Evolutionary conservation across 345 rosid species (phyloP), one percentile per base, ranked within the genome.

Genomic region (Eucalyptus shirleyi): DNA sequence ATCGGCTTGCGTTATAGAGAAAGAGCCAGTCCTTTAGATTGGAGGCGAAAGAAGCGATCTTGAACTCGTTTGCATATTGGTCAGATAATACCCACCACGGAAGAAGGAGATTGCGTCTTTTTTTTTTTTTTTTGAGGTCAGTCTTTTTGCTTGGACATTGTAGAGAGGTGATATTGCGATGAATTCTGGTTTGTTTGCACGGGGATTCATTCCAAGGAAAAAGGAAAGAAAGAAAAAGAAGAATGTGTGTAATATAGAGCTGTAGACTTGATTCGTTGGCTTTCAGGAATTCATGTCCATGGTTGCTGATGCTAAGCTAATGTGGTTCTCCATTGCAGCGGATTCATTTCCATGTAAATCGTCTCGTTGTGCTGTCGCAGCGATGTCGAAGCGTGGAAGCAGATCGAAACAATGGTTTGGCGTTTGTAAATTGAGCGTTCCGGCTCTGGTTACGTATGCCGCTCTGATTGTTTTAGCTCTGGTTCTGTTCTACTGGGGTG

Each of bases 351-450:
- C 16, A 28, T 81, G 87, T 83, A 17, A 17, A 49, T 15, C 7
- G 24, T n/a, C 69, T 60, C 42, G 11, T 86, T 49, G 28, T 89
- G 62, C 67, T 9, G 32, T 86, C 2, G 34, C 92, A 93, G 96
- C 53, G 69, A 98, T 98, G 99, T 88, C 90, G 92, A 98, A 93
- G 93, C 98, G 89, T 62, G 94, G 93, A 80, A 86, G 86, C 24
- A 95, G 90, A 93, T 45, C 88, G 40, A 96, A 91, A 93, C 86
- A 90, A 16, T 92, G 93, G 93, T 89, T 83, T 87, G 93, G 95
- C 89, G 86, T 92, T 87, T 93, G 87, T 88, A 89, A 77, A 34
- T 89, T 50, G 44, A 85, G 87, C 47, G 32, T 92, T 59, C 91
- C 88, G 16, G 91, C 92, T 53, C 49, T 91, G 88, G 51, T 92